Evolutionary conservation across 2,329 filamentous ascomycete species (phyloP).

Genomic region (Fusarium burgessii): DNA sequence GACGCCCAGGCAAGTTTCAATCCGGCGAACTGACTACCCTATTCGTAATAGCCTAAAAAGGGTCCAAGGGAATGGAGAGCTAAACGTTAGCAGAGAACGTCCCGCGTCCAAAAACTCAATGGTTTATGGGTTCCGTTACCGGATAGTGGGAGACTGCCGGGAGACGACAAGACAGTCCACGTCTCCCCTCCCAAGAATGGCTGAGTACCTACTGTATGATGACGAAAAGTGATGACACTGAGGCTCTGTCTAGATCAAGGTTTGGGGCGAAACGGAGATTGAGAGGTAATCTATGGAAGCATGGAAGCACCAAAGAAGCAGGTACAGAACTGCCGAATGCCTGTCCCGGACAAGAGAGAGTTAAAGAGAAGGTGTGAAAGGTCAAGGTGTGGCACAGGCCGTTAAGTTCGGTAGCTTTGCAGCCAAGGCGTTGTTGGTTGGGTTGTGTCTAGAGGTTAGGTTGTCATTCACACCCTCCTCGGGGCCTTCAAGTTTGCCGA

Average conservation of each 20-base stretch:
- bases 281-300: not conserved
- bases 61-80: constrained; percentile 15
- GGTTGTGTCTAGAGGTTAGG: not conserved
- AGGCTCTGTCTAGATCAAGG: not conserved
- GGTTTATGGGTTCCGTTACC: not conserved
- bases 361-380: not conserved
- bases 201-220: constrained; percentile 19
- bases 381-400: constrained; percentile 24
- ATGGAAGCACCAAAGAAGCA: constrained; percentile 37
- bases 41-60: constrained; percentile 32
- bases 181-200: constrained; percentile 12
- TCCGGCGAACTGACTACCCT: constrained; percentile 22
- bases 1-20: not conserved
- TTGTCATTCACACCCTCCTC: constrained; percentile 30
- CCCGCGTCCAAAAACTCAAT: not conserved
- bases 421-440: not conserved
- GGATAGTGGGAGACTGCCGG: constrained; percentile 16
- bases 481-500: constrained; percentile 27
- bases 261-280: not conserved
- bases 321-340: constrained; percentile 36
- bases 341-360: constrained; percentile 10
- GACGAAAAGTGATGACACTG: constrained; percentile 27
- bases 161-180: constrained; percentile 8
- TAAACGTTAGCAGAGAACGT: constrained; percentile 7
- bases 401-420: constrained; percentile 14